Evolutionary conservation across 1,284 basidiomycete species (phyloP).

Genomic region (Salmacisia buchloeana): DNA sequence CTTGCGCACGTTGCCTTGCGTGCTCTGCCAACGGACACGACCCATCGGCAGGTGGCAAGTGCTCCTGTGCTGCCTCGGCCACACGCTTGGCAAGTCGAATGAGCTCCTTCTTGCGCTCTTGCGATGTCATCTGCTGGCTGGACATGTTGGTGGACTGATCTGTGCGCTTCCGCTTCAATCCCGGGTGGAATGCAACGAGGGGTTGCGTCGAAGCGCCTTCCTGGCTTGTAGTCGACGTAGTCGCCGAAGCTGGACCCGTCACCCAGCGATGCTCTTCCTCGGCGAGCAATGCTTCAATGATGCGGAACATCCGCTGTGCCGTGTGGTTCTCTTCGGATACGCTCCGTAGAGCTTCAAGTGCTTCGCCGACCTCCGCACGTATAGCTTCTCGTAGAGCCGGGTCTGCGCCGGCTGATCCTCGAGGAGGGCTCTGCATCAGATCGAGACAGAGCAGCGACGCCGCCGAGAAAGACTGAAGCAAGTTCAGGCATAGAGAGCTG

Average conservation of each 20-base stretch:
- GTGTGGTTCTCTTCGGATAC: slow-evolving; percentile 26
- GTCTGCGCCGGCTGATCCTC: slow-evolving; percentile 14
- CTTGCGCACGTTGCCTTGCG: neutral
- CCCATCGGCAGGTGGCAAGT: neutral
- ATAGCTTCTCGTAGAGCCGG: slow-evolving; percentile 24
- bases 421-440: slow-evolving; percentile 34
- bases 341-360: slow-evolving; percentile 37
- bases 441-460: slow-evolving; percentile 45
- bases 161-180: slow-evolving; percentile 17
- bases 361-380: slow-evolving; percentile 41
- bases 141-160: neutral
- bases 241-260: slow-evolving; percentile 21
- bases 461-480: slow-evolving; percentile 22
- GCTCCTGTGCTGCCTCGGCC: slow-evolving; percentile 25
- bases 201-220: slow-evolving; percentile 6
- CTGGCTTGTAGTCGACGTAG: slow-evolving; percentile 12
- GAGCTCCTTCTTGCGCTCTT: slow-evolving; percentile 33
- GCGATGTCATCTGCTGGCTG: slow-evolving; percentile 11
- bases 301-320: slow-evolving; percentile 35
- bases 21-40: neutral
- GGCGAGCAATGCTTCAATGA: slow-evolving; percentile 43
- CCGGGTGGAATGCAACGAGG: neutral
- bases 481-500: slow-evolving; percentile 39
- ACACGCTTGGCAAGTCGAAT: slow-evolving; percentile 37
- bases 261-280: slow-evolving; percentile 44